A percentile compares a stretch with the other conserved stretches of the same genome.
Conservation (phyloP, 2,329 filamentous ascomycete genomes). For the Colletotrichum sp. region DNA sequence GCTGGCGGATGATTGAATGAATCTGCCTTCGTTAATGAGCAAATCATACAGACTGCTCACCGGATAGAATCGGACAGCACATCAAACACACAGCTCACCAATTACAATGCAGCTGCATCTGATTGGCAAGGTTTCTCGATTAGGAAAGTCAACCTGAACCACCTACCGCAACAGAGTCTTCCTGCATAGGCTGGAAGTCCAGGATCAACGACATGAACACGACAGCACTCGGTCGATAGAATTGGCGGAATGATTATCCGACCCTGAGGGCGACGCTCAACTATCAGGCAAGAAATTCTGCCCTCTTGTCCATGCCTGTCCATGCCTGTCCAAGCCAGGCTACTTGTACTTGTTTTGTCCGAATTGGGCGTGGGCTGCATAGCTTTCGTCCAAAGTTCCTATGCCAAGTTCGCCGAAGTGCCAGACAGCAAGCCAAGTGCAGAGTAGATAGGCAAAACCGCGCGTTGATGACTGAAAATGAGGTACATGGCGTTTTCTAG, state of each 20-base stretch:
- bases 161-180: neutral
- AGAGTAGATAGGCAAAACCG: neutral
- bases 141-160: neutral
- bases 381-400: neutral
- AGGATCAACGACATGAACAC: neutral
- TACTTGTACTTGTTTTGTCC: neutral
- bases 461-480: neutral
- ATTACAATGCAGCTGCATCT: neutral
- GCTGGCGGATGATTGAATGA: neutral
- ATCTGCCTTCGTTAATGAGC: neutral
- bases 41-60: neutral
- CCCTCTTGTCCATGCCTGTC: too few species aligned
- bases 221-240: neutral
- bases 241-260: neutral
- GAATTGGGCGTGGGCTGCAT: neutral
- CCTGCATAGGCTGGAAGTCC: neutral
- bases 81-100: neutral
- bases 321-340: neutral
- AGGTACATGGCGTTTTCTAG: neutral
- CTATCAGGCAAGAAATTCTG: neutral
- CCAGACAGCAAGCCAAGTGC: neutral
- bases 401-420: neutral
- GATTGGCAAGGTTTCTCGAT: neutral
- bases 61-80: neutral
- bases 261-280: neutral